Percentiles rank a stretch among this genome's conserved stretches.
Evolutionary conservation across 441 rosid genomes (phyloP).

Genomic region (Omphalea diandra): DNA sequence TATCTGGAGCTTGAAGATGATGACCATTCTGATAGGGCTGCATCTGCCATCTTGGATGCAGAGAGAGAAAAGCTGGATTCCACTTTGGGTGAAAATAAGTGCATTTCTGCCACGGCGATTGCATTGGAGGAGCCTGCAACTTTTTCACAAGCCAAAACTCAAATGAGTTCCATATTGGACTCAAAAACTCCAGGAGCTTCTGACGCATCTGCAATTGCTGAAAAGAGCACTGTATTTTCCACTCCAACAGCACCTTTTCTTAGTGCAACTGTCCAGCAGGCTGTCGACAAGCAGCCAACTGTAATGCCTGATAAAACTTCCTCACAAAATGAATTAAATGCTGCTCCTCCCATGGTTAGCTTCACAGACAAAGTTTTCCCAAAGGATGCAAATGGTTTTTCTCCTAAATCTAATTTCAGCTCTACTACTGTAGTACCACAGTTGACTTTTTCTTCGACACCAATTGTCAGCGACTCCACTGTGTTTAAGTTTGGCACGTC

Average conservation of each 20-base stretch:
- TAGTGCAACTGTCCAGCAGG: conserved; percentile 34
- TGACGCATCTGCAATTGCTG: conserved; percentile 39
- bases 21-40: conserved; percentile 29
- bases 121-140: conserved; percentile 32
- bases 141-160: conserved; percentile 33
- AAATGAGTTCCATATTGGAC: conserved; percentile 30
- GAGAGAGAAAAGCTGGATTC: conserved; percentile 15
- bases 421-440: conserved; percentile 26
- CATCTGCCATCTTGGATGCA: conserved; percentile 25
- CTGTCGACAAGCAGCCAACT: conserved; percentile 32
- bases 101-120: conserved; percentile 34
- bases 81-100: conserved; percentile 22
- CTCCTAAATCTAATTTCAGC: conserved; percentile 28
- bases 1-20: conserved; percentile 74
- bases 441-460: conserved; percentile 18
- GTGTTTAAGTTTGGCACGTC: conserved; percentile 25
- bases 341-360: conserved; percentile 25
- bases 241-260: conserved; percentile 30
- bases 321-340: conserved; percentile 25
- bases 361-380: conserved; percentile 31
- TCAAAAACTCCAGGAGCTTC: conserved; percentile 32
- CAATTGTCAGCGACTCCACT: conserved; percentile 27
- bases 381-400: conserved; percentile 35
- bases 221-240: conserved; percentile 30
- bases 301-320: conserved; percentile 30